Evolutionary conservation across 78 protist species (phyloP).

Genomic region (Pigoraptor vietnamica): DNA sequence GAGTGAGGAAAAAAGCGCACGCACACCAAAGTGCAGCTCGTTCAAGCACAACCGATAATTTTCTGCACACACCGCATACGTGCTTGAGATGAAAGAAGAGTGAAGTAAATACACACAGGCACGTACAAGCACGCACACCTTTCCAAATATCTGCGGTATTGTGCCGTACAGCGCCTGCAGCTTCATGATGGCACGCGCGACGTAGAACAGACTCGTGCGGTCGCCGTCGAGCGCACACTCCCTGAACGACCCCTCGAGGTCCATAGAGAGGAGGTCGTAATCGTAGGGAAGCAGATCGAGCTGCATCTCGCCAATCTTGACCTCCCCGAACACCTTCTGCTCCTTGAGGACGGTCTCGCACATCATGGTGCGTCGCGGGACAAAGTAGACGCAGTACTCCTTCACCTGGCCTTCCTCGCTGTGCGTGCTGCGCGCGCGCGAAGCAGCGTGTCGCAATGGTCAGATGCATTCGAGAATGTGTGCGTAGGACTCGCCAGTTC

Average conservation of each 20-base stretch:
- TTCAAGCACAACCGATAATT: too few species aligned
- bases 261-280: slow-evolving; percentile 81
- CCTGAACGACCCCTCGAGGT: slow-evolving; percentile 34
- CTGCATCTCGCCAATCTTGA: slow-evolving; percentile 15
- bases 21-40: too few species aligned
- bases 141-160: slow-evolving; percentile 63
- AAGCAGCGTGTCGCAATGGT: too few species aligned
- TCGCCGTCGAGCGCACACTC: slow-evolving; percentile 68
- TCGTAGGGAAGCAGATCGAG: slow-evolving; percentile 79
- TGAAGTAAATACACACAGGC: too few species aligned
- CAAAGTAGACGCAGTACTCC: slow-evolving; percentile 46
- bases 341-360: slow-evolving; percentile 76
- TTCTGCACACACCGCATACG: too few species aligned
- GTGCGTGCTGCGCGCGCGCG: slow-evolving; percentile 10
- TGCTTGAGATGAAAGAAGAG: too few species aligned
- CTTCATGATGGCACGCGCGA: slow-evolving; percentile 68
- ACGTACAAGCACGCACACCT: too few species aligned
- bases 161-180: slow-evolving; percentile 65
- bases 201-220: slow-evolving; percentile 23
- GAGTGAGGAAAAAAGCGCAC: too few species aligned
- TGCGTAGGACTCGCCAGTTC: too few species aligned
- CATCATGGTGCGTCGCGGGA: slow-evolving; percentile 59
- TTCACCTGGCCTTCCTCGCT: slow-evolving; percentile 11
- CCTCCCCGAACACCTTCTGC: slow-evolving; percentile 48
- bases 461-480: too few species aligned